Evolutionary conservation across 768 basidiomycete genomes (phyloP), one percentile per base, ranked within the genome.

Genomic region (Mycena venus): DNA sequence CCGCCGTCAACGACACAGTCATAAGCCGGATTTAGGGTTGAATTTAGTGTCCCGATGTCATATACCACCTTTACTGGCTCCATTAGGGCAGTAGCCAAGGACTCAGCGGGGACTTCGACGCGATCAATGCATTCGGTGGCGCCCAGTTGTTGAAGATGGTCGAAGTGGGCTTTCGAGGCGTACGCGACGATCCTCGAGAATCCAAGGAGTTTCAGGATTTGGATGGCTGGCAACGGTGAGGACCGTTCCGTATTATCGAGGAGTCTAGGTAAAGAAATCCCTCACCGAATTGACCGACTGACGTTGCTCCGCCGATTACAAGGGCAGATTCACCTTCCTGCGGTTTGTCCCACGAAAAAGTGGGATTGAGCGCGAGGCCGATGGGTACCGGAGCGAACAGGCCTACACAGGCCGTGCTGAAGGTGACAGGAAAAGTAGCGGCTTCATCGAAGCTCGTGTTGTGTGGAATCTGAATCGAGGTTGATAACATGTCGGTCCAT

Each of bases 151-250:
- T 83, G 78, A 10, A 89, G 83, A 34, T 84, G 79, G 6, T 80
- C 81, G 21, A 84, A 79, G 17, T 84, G 79, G 21, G 83, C 85
- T 25, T 82, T 81, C 38, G 86, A 82, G 12, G 84, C 82, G 47
- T 84, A 79, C 36, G 76, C 85, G 60, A 77, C 80, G 65, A 83
- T 83, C 6, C 81, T 81, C 15, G 81, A 83, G 74, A 86, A 87
- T 47, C 86, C 86, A 14, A 85, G 84, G 71, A 85, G 79, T 73
- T 83, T 85, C 5, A 85, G 82, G 0, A 88, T 68, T 77, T 86
- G 86, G 53, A 87, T 81, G 21, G 74, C 86, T 87, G 70, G 0
- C 47, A n/a, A 5, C 31, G 19, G 36, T 67, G 7, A 67, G 58
- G 7, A 65, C 0, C 44, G 17, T 44, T n/a, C n/a, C n/a, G n/a